These are phyloP conservation scores for Lichtheimia corymbifera DNA, from an alignment of 371 early-diverging fungal genomes.

Conservation along the genomic window DNA sequence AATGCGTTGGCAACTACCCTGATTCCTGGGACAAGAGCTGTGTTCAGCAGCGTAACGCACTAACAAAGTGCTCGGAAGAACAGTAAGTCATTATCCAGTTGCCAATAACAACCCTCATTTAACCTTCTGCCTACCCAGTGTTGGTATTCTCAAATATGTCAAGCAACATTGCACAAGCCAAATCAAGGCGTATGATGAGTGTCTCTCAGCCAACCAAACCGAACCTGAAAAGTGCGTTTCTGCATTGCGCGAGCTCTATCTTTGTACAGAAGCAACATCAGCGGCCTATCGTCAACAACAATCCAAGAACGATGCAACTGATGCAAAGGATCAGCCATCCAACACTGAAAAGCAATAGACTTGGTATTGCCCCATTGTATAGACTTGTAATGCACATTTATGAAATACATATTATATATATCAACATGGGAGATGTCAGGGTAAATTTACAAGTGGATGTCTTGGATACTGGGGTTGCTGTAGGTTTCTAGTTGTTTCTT, in stretches of 20 bases:
- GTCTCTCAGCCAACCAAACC: slow-evolving; percentile 62
- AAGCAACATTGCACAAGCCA: slow-evolving; percentile 69
- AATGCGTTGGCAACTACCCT: slow-evolving; percentile 76
- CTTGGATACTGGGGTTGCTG: slow-evolving; percentile 57
- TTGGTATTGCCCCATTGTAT: neutral
- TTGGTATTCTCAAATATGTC: slow-evolving; percentile 70
- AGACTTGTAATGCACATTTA: neutral
- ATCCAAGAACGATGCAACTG: neutral
- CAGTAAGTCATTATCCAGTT: slow-evolving; percentile 43
- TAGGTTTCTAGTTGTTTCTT: slow-evolving; percentile 58
- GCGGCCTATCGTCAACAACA: slow-evolving; percentile 31
- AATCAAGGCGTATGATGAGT: slow-evolving; percentile 69
- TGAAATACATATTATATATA: neutral
- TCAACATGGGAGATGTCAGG: no score
- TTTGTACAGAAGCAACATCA: slow-evolving; percentile 64
- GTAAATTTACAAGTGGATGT: slow-evolving; percentile 49
- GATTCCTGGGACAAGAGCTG: slow-evolving; percentile 76
- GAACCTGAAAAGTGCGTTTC: slow-evolving; percentile 68
- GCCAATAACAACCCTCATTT: slow-evolving; percentile 6
- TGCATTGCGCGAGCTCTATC: slow-evolving; percentile 59
- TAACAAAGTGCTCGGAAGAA: slow-evolving; percentile 82
- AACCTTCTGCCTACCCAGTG: slow-evolving; percentile 33
- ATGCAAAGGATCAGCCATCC: neutral
- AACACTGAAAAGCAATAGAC: no score
- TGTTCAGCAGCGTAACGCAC: slow-evolving; percentile 67